These are phyloP conservation scores for Candida loeiensis DNA, from an alignment of 805 yeast species.

Conservation along the genomic window DNA sequence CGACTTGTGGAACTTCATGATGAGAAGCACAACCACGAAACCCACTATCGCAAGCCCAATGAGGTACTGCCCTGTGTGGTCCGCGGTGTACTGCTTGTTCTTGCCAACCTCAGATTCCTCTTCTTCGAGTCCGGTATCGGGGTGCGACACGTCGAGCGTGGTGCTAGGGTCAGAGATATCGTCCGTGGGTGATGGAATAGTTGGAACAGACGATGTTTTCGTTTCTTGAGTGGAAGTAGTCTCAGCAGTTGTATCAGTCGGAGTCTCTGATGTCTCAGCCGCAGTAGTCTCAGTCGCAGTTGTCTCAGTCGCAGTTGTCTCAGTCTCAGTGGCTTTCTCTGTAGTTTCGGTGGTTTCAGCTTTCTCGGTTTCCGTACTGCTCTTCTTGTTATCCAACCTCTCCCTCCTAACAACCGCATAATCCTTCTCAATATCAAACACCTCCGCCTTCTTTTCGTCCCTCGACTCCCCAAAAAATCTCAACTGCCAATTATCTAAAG, in stretches of 20 bases:
- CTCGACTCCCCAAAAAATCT: slow-evolving; percentile 77
- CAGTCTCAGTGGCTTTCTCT: no score
- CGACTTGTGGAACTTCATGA: slow-evolving; percentile 42
- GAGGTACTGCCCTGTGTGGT: slow-evolving; percentile 59
- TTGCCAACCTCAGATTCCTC: slow-evolving; percentile 25
- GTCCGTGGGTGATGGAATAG: slow-evolving; percentile 1
- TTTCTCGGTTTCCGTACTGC: neutral
- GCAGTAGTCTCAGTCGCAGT: no score
- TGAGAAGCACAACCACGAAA: slow-evolving; percentile 44
- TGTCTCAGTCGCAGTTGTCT: no score
- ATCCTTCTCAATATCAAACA: slow-evolving; percentile 49
- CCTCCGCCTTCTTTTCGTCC: slow-evolving; percentile 59
- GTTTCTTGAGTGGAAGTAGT: neutral
- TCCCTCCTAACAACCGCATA: slow-evolving; percentile 39
- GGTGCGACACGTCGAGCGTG: slow-evolving; percentile 1
- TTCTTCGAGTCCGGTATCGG: slow-evolving; percentile 3
- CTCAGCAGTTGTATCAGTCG: neutral
- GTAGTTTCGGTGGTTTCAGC: neutral
- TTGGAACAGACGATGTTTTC: neutral
- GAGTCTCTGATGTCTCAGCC: neutral
- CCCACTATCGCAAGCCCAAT: slow-evolving; percentile 59
- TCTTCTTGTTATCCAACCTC: neutral
- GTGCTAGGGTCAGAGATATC: neutral
- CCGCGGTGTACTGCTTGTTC: slow-evolving; percentile 31
- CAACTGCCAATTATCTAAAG: slow-evolving; percentile 68